Evolutionary conservation across 1,284 basidiomycete species (phyloP), one percentile per base, ranked within the genome.

Genomic region (Neolentinus lepideus): DNA sequence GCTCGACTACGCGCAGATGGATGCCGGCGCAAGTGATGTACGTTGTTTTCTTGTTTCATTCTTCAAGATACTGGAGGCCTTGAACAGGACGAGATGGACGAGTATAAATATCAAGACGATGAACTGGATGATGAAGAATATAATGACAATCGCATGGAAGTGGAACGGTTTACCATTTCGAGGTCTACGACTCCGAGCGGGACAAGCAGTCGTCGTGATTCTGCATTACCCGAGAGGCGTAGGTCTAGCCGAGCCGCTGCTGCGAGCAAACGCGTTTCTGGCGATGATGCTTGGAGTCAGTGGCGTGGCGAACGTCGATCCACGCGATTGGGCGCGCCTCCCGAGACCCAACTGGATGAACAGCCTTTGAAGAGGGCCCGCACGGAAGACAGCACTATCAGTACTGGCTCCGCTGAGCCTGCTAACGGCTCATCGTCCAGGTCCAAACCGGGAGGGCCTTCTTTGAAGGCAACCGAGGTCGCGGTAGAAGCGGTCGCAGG

Each of bases 221-320:
- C 67, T 52, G 63, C 45, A 55, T 66, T 58, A 63, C 65, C 50
- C 78, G 75, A 48, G 78, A 14, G 75, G 38, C 78, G 88, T 62
- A 79, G 88, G 48, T 90, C 88, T 19, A 75, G 83, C 27, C 77
- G 87, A 35, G 70, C 74, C 35, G 74, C 77, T 27, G 71, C 74
- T 12, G 63, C 74, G 55, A 83, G 78, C 38, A 84, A 81, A 65
- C 77, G 78, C n/a, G 69, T 73, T 55, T 73, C 76, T n/a, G 75
- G 75, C 11, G 71, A 79, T 35, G 77, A 81, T 60, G 73, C 74
- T 10, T 74, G 67, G 74, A 66, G 63, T 47, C 76, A 79, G 57
- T 89, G 88, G 87, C 77, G 80, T 57, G 85, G 85, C 25, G 87
- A 89, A 68, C 77, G 88, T 60, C 81, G 88, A 51, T 90, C 87